A percentile compares a stretch with the other conserved stretches of the same genome.
Conservation (phyloP, 768 basidiomycete species). For the Chiua virens region DNA sequence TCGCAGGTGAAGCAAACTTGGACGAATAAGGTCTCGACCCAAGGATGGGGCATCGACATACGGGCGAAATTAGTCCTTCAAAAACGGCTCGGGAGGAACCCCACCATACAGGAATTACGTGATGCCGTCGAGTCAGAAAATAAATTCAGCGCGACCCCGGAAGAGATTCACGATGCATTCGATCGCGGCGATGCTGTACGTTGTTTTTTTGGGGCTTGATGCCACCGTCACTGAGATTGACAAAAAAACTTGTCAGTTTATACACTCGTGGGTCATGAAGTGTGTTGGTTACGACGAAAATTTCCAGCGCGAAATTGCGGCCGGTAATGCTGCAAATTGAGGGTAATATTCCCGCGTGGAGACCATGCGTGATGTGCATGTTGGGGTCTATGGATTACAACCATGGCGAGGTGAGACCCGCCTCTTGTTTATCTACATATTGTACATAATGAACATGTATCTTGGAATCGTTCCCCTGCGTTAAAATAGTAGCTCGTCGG, state of each 20-base stretch:
- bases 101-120: slow-evolving; percentile 4
- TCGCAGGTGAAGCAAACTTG: slow-evolving; percentile 21
- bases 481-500: no score
- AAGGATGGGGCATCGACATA: slow-evolving; percentile 8
- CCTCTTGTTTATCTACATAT: no score
- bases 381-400: no score
- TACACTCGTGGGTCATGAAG: slow-evolving; percentile 18
- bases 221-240: background rate
- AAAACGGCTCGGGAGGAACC: slow-evolving; percentile 14
- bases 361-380: no score
- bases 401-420: no score
- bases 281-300: slow-evolving; percentile 23
- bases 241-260: slow-evolving; percentile 1
- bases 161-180: slow-evolving; percentile 16
- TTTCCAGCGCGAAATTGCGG: slow-evolving; percentile 19
- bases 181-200: slow-evolving; percentile 13
- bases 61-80: slow-evolving; percentile 17
- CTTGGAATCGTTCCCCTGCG: no score
- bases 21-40: slow-evolving; percentile 13
- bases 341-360: no score
- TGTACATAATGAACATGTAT: no score
- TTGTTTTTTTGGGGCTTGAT: background rate
- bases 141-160: slow-evolving; percentile 12
- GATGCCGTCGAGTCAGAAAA: slow-evolving; percentile 1
- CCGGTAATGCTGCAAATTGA: slow-evolving; percentile 8